A percentile compares a stretch with the other conserved stretches of the same genome.
phyloP scores from a whole-genome alignment of 257 asterid species.

The Sherardia arvensis region DNA sequence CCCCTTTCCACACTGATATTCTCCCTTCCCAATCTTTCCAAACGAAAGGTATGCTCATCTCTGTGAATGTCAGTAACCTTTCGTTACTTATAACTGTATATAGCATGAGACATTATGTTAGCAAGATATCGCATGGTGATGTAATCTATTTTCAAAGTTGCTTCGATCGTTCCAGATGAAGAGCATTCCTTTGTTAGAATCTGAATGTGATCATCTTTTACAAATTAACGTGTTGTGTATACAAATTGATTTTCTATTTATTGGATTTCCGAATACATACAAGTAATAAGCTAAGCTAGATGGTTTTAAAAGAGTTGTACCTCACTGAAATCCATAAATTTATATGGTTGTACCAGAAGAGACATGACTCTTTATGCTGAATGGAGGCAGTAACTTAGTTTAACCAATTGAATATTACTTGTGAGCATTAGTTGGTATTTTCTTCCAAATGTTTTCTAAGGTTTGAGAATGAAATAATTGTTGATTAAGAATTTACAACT shows the following conservation, averaged over 20 bases:
- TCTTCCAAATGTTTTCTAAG: neutral
- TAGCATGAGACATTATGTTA: neutral
- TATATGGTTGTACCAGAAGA: too few relatives aligned
- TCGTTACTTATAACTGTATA: too few relatives aligned
- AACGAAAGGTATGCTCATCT: conserved; percentile 47
- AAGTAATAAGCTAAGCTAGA: neutral
- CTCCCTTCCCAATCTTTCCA: conserved; percentile 86
- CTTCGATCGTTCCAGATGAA: too few relatives aligned
- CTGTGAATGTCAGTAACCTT: neutral
- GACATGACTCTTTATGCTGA: too few relatives aligned
- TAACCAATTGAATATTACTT: neutral
- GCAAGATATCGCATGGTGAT: too few relatives aligned
- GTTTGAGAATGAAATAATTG: conserved; percentile 3
- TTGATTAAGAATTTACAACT: conserved; percentile 15
- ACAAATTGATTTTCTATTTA: neutral
- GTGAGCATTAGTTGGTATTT: neutral
- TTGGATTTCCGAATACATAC: neutral
- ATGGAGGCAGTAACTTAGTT: neutral
- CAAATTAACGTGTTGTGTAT: neutral
- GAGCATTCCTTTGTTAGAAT: too few relatives aligned
- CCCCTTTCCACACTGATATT: conserved; percentile 87
- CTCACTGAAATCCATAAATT: neutral
- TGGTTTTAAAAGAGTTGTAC: neutral
- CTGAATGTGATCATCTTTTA: too few relatives aligned
- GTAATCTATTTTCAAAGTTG: too few relatives aligned